Conservation (phyloP, 192 early-diverging fungal genomes). For the Rhizoclosmatium sp. region DNA sequence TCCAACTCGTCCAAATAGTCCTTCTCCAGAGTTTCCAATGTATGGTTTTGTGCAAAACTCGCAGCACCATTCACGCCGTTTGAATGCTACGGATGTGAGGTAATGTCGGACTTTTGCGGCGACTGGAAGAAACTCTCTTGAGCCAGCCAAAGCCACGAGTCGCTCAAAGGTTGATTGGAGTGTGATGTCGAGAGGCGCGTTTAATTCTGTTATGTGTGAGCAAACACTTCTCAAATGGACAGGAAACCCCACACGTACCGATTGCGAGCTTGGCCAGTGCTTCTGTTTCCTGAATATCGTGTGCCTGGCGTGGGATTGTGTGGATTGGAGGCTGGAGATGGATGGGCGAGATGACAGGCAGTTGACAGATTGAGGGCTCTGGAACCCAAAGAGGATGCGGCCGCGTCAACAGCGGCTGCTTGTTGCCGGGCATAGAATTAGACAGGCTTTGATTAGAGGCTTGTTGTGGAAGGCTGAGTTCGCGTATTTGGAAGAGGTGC, state of each 20-base stretch:
- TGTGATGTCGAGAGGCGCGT: conserved; percentile 7
- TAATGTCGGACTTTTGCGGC: conserved; percentile 30
- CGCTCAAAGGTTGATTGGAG: conserved; percentile 32
- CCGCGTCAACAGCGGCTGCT: no score
- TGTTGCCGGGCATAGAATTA: no score
- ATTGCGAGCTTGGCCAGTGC: conserved; percentile 28
- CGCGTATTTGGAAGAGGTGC: no score
- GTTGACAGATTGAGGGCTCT: neutral
- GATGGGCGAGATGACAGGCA: conserved; percentile 2
- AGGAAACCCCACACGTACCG: neutral
- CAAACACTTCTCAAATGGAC: neutral
- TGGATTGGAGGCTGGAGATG: conserved; percentile 7
- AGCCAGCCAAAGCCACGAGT: conserved; percentile 16
- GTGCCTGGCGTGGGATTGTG: conserved; percentile 2
- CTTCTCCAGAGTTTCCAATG: conserved; percentile 5
- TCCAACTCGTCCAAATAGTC: conserved; percentile 9
- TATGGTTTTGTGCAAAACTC: conserved; percentile 23
- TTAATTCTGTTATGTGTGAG: conserved; percentile 2
- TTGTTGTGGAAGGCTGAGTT: no score
- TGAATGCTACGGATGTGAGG: conserved; percentile 5
- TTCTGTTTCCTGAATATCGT: conserved; percentile 28
- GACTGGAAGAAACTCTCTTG: conserved; percentile 23
- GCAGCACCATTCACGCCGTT: conserved; percentile 29
- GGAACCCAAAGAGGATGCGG: no score
- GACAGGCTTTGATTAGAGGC: no score